Percentiles rank a stretch among this genome's conserved stretches.
These are phyloP conservation scores for Alternaria brassicicola DNA, from an alignment of 2,329 filamentous ascomycete genomes.

Conservation along the genomic window DNA sequence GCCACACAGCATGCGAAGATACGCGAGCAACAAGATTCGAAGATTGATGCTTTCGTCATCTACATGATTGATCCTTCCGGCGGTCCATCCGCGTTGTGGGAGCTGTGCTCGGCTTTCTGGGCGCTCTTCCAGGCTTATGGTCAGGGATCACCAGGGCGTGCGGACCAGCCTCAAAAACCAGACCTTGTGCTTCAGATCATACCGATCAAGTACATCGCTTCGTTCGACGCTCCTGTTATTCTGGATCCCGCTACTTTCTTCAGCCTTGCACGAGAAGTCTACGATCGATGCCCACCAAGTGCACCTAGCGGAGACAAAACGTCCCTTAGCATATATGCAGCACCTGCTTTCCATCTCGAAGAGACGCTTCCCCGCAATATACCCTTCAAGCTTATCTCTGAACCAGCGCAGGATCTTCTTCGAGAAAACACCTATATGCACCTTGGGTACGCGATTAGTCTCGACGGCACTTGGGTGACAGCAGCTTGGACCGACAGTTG, in stretches of 20 bases:
- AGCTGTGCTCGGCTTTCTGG: conserved; percentile 76
- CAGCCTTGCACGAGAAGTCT: conserved; percentile 73
- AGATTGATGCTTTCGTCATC: conserved; percentile 66
- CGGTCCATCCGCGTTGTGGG: conserved; percentile 63
- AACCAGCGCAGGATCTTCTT: conserved; percentile 73
- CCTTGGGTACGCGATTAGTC: conserved; percentile 76
- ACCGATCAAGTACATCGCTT: conserved; percentile 70
- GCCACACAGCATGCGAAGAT: conserved; percentile 43
- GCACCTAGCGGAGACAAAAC: conserved; percentile 37
- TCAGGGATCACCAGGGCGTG: conserved; percentile 56
- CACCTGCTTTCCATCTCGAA: conserved; percentile 75
- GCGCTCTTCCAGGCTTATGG: conserved; percentile 70
- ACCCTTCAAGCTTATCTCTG: conserved; percentile 73
- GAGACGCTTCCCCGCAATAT: conserved; percentile 71
- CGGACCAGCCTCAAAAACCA: conserved; percentile 39
- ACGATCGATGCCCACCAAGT: conserved; percentile 71
- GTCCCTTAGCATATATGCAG: conserved; percentile 61
- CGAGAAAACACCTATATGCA: conserved; percentile 82
- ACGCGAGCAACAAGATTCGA: conserved; percentile 53
- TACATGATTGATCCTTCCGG: conserved; percentile 76
- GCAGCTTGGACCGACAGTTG: conserved; percentile 81
- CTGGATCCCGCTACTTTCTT: conserved; percentile 65
- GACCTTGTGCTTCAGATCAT: conserved; percentile 81
- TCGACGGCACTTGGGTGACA: conserved; percentile 78
- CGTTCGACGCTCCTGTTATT: conserved; percentile 66